A percentile compares a stretch with the other conserved stretches of the same genome.
Conservation (phyloP, 768 basidiomycete genomes). For the Solioccasus polychromus region DNA sequence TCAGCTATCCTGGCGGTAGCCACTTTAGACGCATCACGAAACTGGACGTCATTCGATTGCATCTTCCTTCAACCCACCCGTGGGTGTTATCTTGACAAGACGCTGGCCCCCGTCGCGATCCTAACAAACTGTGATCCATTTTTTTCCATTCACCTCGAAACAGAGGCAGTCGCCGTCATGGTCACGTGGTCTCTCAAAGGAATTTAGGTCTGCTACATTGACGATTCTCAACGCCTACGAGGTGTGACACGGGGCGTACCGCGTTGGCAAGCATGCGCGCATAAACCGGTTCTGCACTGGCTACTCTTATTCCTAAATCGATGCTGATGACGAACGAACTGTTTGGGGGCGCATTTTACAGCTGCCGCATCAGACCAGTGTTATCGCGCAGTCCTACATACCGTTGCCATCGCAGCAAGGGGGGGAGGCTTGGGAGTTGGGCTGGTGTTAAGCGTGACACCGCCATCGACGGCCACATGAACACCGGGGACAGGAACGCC, state of each 20-base stretch:
- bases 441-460: no score
- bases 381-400: no score
- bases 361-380: constrained; percentile 73
- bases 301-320: constrained; percentile 88
- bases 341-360: constrained; percentile 76
- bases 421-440: no score
- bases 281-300: constrained; percentile 78
- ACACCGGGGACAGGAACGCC: no score
- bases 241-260: constrained; percentile 73
- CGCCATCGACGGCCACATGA: no score
- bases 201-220: constrained; percentile 81
- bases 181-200: constrained; percentile 71
- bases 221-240: constrained; percentile 80
- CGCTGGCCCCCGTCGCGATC: constrained; percentile 88
- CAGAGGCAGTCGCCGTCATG: constrained; percentile 68
- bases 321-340: constrained; percentile 75
- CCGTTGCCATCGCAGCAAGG: no score
- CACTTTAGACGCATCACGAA: constrained; percentile 71
- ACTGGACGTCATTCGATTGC: constrained; percentile 81
- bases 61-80: constrained; percentile 86
- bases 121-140: constrained; percentile 90
- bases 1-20: constrained; percentile 89
- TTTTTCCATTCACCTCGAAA: constrained; percentile 72
- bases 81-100: constrained; percentile 89
- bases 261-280: constrained; percentile 54